Percentiles rank a stretch among this genome's conserved stretches.
phyloP scores from a whole-genome alignment of 2,329 filamentous ascomycete species.

The Paradendryphiella salina region DNA sequence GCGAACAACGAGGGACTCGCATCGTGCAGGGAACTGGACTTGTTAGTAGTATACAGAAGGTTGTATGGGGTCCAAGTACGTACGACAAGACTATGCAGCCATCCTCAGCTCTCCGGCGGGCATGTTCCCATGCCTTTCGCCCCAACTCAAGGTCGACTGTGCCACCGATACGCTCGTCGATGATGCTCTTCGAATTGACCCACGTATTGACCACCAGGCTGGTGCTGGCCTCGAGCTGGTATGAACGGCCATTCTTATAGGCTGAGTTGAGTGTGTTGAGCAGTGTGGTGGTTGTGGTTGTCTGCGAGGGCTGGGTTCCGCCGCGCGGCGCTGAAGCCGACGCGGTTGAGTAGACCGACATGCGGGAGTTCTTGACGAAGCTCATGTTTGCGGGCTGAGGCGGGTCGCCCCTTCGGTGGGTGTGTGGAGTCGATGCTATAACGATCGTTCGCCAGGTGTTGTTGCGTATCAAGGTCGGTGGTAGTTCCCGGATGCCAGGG shows the following conservation, averaged over 20 bases:
- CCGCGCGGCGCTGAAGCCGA: slow-evolving; percentile 60
- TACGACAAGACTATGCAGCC: slow-evolving; percentile 89
- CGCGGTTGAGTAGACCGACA: slow-evolving; percentile 64
- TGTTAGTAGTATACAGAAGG: slow-evolving; percentile 14
- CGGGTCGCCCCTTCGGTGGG: slow-evolving; percentile 26
- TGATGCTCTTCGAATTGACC: slow-evolving; percentile 76
- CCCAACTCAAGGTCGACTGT: slow-evolving; percentile 80
- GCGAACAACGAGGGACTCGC: slow-evolving; percentile 82
- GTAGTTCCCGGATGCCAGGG: slow-evolving; percentile 2
- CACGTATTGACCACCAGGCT: slow-evolving; percentile 95
- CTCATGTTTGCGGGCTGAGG: slow-evolving; percentile 41
- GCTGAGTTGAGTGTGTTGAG: slow-evolving; percentile 90
- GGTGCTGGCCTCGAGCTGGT: slow-evolving; percentile 83
- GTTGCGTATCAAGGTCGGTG: slow-evolving; percentile 24
- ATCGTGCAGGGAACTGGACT: slow-evolving; percentile 76
- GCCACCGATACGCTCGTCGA: slow-evolving; percentile 71
- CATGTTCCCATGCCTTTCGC: slow-evolving; percentile 91
- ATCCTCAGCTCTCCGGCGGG: slow-evolving; percentile 89
- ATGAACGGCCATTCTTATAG: slow-evolving; percentile 80
- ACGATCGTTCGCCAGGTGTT: slow-evolving; percentile 15
- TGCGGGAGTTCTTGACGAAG: slow-evolving; percentile 63
- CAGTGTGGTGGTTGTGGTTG: slow-evolving; percentile 91
- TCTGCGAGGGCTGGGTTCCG: slow-evolving; percentile 70
- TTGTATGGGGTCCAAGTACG: slow-evolving; percentile 35
- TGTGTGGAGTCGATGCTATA: slow-evolving; percentile 14